Percentiles rank a stretch among this genome's conserved stretches.
Evolutionary conservation across 768 basidiomycete species (phyloP).

Genomic region (Termitomyces sp.): DNA sequence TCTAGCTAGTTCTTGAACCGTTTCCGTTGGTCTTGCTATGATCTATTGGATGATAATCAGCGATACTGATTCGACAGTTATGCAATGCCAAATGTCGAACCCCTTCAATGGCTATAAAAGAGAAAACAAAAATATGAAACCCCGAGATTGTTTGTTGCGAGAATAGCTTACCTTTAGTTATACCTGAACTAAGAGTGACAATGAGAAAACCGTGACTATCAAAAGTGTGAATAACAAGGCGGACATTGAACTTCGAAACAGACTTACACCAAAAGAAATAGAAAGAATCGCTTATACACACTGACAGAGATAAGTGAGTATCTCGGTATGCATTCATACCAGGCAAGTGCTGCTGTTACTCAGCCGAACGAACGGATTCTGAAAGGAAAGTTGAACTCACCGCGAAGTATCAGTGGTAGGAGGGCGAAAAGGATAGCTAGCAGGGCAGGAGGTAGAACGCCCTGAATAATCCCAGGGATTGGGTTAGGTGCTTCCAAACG

Average conservation of each 20-base stretch:
- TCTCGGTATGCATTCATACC: conserved; percentile 67
- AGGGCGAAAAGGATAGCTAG: conserved; percentile 59
- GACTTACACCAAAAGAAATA: conserved; percentile 55
- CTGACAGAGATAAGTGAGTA: conserved; percentile 64
- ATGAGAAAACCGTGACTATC: background rate
- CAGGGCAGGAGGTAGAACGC: conserved; percentile 59
- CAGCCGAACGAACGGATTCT: conserved; percentile 23
- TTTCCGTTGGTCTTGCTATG: conserved; percentile 34
- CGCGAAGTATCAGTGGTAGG: conserved; percentile 25
- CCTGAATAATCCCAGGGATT: conserved; percentile 51
- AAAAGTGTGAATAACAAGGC: background rate
- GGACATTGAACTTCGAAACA: background rate
- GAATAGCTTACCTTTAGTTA: background rate
- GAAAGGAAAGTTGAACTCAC: background rate
- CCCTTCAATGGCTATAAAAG: background rate
- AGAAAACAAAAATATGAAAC: background rate
- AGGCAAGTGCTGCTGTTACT: conserved; percentile 50
- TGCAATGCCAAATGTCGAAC: background rate
- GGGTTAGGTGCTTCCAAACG: conserved; percentile 24
- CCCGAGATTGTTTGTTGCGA: background rate
- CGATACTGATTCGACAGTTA: background rate
- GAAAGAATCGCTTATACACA: conserved; percentile 66
- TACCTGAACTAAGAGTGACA: background rate
- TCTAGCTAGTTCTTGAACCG: conserved; percentile 37
- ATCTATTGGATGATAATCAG: conserved; percentile 21